Evolutionary conservation across 345 rosid genomes (phyloP), one percentile per base, ranked within the genome.

Genomic region (Excoecaria cochinchinensis): DNA sequence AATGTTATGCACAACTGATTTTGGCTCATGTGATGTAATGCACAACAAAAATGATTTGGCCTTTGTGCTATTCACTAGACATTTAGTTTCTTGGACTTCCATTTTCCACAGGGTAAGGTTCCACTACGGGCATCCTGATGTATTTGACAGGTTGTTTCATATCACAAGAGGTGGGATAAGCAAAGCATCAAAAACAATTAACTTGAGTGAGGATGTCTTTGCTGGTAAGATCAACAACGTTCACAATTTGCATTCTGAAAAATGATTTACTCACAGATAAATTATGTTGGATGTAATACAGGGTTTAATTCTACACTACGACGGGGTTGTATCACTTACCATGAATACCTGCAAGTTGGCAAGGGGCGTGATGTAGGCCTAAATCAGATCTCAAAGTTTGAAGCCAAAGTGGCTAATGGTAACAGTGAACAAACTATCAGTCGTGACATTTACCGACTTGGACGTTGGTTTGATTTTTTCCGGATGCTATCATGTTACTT

Each of bases 311-410:
- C 92, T 67, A 92, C 90, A 39, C 68, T 92, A 69, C 81, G 99
- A 66, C 90, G 90, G 48, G 99, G 99, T 81, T 89, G 86, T 72
- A 82, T 92, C 80, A 87, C 92, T 22, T 92, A 91, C 82, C 94
- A 89, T 15, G 99, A 95, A 85, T 95, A 95, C 76, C 79, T 95
- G 69, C 97, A 95, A 88, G 95, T 95, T 70, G 99, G 99, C 52
- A 95, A 95, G 85, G 99, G 99, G 71, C 99, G 99, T 74, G 99
- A 95, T 62, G 99, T 92, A 61, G 99, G 99, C 79, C 87, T 95
- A 59, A 95, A 87, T 84, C 99, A 95, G 79, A 95, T 95, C 80
- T 95, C 99, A 0, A 95, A 88, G 84, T 95, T 92, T 81, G 99
- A 95, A 82, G 99, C 99, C 81, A 95, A 95, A 84, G 95, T 95